phyloP scores from a whole-genome alignment of 106 monocot species.

The Allium cepa region DNA sequence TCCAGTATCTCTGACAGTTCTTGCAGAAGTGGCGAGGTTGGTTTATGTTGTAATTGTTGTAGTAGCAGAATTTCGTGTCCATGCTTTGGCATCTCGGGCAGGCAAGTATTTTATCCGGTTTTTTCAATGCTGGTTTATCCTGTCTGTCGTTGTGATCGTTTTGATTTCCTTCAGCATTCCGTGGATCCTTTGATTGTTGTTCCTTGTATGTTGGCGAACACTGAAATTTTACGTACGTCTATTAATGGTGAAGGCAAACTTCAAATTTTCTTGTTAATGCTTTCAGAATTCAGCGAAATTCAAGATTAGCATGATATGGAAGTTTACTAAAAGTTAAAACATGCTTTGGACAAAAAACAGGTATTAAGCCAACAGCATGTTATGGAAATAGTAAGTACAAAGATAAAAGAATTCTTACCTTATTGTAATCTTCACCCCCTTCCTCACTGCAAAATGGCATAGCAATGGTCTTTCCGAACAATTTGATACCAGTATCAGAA shows the following conservation, averaged over 20 bases:
- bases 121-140: slow-evolving; percentile 30
- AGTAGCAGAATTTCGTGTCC: slow-evolving; percentile 95
- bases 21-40: slow-evolving; percentile 93
- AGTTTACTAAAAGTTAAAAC: too few species aligned
- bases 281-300: too few species aligned
- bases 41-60: slow-evolving; percentile 93
- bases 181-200: slow-evolving; percentile 3
- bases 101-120: slow-evolving; percentile 70
- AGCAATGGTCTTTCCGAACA: slow-evolving; percentile 57
- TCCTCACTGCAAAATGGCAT: slow-evolving; percentile 1
- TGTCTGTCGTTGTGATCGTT: not conserved
- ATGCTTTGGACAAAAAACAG: too few species aligned
- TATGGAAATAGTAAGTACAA: not conserved
- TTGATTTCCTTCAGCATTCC: not conserved
- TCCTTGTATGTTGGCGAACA: not conserved
- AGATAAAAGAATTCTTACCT: slow-evolving; percentile 11
- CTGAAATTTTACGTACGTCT: slow-evolving; percentile 1
- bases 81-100: slow-evolving; percentile 76
- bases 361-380: too few species aligned
- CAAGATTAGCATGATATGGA: too few species aligned
- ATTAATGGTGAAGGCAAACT: too few species aligned
- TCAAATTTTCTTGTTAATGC: too few species aligned
- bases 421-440: slow-evolving; percentile 10
- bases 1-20: slow-evolving; percentile 96
- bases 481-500: slow-evolving; percentile 37